Percentiles rank a stretch among this genome's conserved stretches.
phyloP scores from a whole-genome alignment of 1,139 yeast species.

The Hyphopichia burtonii region DNA sequence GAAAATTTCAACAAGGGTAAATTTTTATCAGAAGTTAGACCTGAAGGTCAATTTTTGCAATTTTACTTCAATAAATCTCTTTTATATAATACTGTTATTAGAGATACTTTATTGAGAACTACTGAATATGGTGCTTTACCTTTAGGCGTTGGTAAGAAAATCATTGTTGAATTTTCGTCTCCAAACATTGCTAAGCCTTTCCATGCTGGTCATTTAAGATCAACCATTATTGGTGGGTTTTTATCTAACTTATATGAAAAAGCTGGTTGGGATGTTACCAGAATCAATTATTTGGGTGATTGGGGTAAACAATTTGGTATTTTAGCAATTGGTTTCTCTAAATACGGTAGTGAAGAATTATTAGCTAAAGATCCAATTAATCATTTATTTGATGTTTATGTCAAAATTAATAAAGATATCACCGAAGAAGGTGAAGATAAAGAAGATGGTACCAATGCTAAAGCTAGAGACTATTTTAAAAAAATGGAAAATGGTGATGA shows the following conservation, averaged over 20 bases:
- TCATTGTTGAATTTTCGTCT: slow-evolving; percentile 87
- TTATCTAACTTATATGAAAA: slow-evolving; percentile 85
- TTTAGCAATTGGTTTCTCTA: slow-evolving; percentile 86
- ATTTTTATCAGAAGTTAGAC: slow-evolving; percentile 65
- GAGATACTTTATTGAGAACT: slow-evolving; percentile 64
- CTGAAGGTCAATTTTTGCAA: slow-evolving; percentile 91
- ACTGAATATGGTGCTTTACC: slow-evolving; percentile 72
- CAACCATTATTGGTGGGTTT: slow-evolving; percentile 98
- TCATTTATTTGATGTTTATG: slow-evolving; percentile 94
- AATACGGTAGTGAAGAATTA: slow-evolving; percentile 77
- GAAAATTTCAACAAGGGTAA: slow-evolving; percentile 63
- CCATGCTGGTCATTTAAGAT: slow-evolving; percentile 98
- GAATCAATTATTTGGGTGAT: slow-evolving; percentile 95
- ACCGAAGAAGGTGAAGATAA: slow-evolving; percentile 69
- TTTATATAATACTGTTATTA: slow-evolving; percentile 66
- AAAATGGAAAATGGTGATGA: slow-evolving; percentile 93
- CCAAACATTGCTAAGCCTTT: slow-evolving; percentile 99
- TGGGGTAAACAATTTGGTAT: slow-evolving; percentile 99
- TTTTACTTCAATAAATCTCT: slow-evolving; percentile 73
- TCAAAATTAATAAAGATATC: slow-evolving; percentile 78
- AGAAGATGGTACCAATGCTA: slow-evolving; percentile 65
- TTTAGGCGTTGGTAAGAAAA: slow-evolving; percentile 70
- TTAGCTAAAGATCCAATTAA: slow-evolving; percentile 81
- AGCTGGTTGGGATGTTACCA: slow-evolving; percentile 84
- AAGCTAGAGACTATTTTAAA: slow-evolving; percentile 86